Evolutionary conservation across 352 stramenopile genomes (phyloP), one percentile per base, ranked within the genome.

Genomic region (Phytophthora macrochlamydospora): DNA sequence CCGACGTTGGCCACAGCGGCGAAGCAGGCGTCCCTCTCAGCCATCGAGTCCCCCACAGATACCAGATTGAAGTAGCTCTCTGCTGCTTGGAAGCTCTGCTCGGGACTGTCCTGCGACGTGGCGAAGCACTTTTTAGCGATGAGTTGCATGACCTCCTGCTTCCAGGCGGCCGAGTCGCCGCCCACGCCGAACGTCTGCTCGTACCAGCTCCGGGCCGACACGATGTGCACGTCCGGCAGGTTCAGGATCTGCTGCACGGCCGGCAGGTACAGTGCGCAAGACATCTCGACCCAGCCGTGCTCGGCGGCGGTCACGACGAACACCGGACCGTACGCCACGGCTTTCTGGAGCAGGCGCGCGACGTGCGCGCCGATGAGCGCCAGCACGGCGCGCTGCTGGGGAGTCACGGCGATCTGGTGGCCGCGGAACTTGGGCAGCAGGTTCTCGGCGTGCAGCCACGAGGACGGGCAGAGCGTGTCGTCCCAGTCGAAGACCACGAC

Each of bases 401-500:
- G 62, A 4, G 79, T 78, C 11, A 92, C 71, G 31, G 67, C 49
- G 44, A 94, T 91, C 59, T 89, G 67, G 24, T 95, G 84, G 5
- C 87, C 87, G 51, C 84, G 82, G 67, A 76, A 95, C 65, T 93
- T 90, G 42, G 87, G 87, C 51, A 95, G 60, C 37, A 95, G 68
- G 50, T 93, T 77, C 61, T 95, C 79, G 4, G 79, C 79, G 56
- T 95, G 85, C 37, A 95, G 78, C 87, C 87, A 95, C 28, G 84
- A 90, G 69, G 83, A 93, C 38, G 87, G 87, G 51, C 85, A 94
- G n/a, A 95, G 75, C 65, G 87, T 95, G 78, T 95, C 87, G 67
- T 95, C 87, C 87, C 87, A 95, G 66, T 95, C 87, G 51, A 95
- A 95, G 42, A 95, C 87, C 3, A 92, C 85, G 30, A 95, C 85